Evolutionary conservation across 352 stramenopile species (phyloP).

Genomic region (Globisporangium megalacanthum): DNA sequence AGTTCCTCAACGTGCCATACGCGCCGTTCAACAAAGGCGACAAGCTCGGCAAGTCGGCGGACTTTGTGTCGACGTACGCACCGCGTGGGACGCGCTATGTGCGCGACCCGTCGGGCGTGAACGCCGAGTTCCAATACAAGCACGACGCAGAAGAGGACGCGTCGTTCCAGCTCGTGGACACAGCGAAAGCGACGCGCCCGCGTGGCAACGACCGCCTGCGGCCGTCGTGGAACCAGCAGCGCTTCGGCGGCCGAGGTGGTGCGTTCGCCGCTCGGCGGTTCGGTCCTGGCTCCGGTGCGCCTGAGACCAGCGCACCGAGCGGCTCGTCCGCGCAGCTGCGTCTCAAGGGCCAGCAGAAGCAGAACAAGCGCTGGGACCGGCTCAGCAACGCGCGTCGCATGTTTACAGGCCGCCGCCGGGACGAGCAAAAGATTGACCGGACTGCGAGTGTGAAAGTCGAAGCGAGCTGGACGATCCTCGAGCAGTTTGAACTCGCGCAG

Average conservation of each 20-base stretch:
- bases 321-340: constrained; percentile 54
- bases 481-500: constrained; percentile 96
- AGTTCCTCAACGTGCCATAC: constrained; percentile 94
- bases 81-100: constrained; percentile 41
- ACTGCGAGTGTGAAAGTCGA: constrained; percentile 89
- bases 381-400: constrained; percentile 72
- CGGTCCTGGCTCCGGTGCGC: constrained; percentile 18
- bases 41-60: constrained; percentile 91
- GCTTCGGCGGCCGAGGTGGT: constrained; percentile 58
- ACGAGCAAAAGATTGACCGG: constrained; percentile 80
- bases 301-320: constrained; percentile 30
- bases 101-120: constrained; percentile 80
- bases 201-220: constrained; percentile 76
- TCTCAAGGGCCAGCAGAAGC: constrained; percentile 84
- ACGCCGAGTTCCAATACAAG: constrained; percentile 94
- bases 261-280: constrained; percentile 25
- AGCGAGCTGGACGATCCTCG: constrained; percentile 89
- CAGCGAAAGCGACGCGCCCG: constrained; percentile 78
- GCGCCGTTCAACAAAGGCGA: constrained; percentile 95
- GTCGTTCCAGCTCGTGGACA: constrained; percentile 94
- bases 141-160: constrained; percentile 88
- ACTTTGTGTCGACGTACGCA: constrained; percentile 88
- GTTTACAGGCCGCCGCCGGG: constrained; percentile 50
- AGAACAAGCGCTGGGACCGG: constrained; percentile 82
- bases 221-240: constrained; percentile 84